A percentile compares a stretch with the other conserved stretches of the same genome.
Evolutionary conservation across 148 eudicot species (phyloP).

Genomic region (Suaeda aralocaspica): DNA sequence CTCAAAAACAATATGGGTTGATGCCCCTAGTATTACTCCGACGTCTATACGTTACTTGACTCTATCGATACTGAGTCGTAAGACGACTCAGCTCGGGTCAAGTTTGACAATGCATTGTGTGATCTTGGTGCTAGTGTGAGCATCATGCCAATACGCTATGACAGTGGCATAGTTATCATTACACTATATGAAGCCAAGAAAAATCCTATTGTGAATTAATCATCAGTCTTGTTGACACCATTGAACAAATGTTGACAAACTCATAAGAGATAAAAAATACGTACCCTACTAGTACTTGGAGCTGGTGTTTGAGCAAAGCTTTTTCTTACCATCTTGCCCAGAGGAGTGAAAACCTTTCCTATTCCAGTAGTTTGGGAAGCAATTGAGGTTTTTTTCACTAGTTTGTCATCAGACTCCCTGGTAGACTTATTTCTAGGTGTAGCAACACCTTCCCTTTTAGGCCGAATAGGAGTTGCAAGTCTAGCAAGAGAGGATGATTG

Average conservation of each 20-base stretch:
- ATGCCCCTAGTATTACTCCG: too few species aligned
- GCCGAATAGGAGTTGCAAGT: too few species aligned
- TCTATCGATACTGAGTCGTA: too few species aligned
- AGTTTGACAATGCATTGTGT: too few species aligned
- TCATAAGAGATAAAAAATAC: constrained; percentile 11
- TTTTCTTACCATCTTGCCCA: constrained; percentile 39
- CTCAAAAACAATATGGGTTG: too few species aligned
- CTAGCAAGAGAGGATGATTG: too few species aligned
- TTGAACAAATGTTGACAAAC: background rate
- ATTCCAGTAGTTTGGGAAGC: constrained; percentile 30
- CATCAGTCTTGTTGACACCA: background rate
- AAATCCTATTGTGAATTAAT: background rate
- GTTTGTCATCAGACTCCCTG: too few species aligned
- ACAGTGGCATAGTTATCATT: background rate
- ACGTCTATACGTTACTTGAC: too few species aligned
- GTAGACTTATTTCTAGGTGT: too few species aligned
- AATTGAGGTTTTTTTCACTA: constrained; percentile 41
- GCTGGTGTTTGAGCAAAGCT: constrained; percentile 33
- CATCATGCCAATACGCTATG: background rate
- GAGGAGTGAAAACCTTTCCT: constrained; percentile 37
- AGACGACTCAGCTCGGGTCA: too few species aligned
- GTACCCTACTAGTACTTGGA: constrained; percentile 49
- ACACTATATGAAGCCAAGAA: background rate
- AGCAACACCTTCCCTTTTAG: too few species aligned
- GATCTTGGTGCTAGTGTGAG: too few species aligned